Evolutionary conservation across 805 yeast species (phyloP).

Genomic region (Lachancea meyersii): DNA sequence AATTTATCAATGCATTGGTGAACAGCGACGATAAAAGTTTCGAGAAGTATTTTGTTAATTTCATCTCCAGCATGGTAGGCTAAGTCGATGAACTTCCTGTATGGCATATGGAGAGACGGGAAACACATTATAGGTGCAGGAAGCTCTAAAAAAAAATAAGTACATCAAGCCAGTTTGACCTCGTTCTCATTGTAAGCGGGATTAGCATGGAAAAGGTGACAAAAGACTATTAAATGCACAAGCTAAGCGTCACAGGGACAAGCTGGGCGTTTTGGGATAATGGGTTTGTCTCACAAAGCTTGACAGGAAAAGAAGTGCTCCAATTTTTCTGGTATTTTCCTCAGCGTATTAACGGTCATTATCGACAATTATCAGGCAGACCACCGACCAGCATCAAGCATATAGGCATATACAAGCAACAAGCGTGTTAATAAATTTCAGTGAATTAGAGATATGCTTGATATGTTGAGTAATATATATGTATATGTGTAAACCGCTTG

Average conservation of each 20-base stretch:
- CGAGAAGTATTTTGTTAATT: slow-evolving; percentile 58
- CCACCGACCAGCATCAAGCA: slow-evolving; percentile 2
- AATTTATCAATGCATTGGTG: slow-evolving; percentile 55
- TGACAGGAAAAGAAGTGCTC: too few relatives aligned
- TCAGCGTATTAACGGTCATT: neutral
- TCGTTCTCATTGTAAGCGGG: too few relatives aligned
- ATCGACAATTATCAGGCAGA: neutral
- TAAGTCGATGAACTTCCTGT: neutral
- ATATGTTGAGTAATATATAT: neutral
- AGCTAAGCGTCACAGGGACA: neutral
- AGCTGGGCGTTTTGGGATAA: too few relatives aligned
- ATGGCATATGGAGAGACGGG: too few relatives aligned
- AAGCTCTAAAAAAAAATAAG: too few relatives aligned
- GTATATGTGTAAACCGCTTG: neutral
- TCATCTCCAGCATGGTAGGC: slow-evolving; percentile 26
- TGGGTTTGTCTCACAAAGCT: too few relatives aligned
- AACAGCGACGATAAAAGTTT: slow-evolving; percentile 55
- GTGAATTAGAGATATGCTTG: neutral
- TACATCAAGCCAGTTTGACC: too few relatives aligned
- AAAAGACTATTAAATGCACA: too few relatives aligned
- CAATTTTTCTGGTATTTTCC: neutral
- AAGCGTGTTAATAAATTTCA: neutral
- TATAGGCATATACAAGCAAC: slow-evolving; percentile 2
- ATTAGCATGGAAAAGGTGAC: too few relatives aligned
- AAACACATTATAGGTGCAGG: too few relatives aligned